Evolutionary conservation across 2,329 filamentous ascomycete genomes (phyloP).

Genomic region (Colletotrichum sp.): DNA sequence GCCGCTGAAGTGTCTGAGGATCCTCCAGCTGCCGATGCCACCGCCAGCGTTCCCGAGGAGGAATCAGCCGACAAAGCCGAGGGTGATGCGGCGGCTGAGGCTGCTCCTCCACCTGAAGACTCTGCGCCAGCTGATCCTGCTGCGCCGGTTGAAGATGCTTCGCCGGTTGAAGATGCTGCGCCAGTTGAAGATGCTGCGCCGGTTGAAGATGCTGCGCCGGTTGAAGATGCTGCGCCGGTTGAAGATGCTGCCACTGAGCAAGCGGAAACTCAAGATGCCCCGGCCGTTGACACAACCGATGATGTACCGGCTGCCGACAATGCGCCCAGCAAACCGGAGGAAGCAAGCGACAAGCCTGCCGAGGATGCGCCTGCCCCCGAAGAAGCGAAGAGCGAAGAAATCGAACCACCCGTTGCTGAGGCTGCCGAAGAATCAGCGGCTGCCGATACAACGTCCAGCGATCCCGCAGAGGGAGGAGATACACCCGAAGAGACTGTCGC

Average conservation of each 20-base stretch:
- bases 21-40: constrained; percentile 5
- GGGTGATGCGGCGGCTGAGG: neutral
- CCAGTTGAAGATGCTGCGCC: too few species aligned
- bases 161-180: neutral
- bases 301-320: neutral
- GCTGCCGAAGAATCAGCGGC: neutral
- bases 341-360: neutral
- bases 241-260: neutral
- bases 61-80: neutral
- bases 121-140: neutral
- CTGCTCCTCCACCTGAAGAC: neutral
- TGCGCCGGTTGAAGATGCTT: neutral
- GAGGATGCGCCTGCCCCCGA: neutral
- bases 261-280: neutral
- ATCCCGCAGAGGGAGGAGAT: neutral
- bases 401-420: neutral
- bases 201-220: neutral
- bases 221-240: neutral
- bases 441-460: neutral
- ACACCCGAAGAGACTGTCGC: neutral
- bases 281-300: neutral
- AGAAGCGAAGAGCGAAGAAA: neutral
- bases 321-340: neutral
- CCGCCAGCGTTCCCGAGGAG: neutral
- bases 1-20: constrained; percentile 11